Conservation (phyloP, 139 green algal species). For the Asterochloris sp. region DNA sequence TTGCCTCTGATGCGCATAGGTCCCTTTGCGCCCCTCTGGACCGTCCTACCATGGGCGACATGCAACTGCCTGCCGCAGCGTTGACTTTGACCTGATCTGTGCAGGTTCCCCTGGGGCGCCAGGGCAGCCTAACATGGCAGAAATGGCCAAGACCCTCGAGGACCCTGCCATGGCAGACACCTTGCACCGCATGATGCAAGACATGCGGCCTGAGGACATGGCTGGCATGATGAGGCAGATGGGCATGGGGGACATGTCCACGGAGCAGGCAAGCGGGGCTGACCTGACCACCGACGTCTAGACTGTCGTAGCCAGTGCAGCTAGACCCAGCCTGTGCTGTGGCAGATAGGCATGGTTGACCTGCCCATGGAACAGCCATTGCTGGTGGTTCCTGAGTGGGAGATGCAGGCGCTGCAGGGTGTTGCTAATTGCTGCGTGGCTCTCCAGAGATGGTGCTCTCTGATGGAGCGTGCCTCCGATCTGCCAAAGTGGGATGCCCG, state of each 20-base stretch:
- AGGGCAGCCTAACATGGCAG: background rate
- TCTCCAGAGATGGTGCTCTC: background rate
- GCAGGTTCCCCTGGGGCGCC: background rate
- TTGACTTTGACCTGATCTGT: background rate
- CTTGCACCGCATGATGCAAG: background rate
- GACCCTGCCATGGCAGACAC: constrained; percentile 10
- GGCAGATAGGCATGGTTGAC: background rate
- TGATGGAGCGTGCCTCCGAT: too few relatives aligned
- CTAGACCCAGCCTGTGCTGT: too few relatives aligned
- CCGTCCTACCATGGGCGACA: background rate
- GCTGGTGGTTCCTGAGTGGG: background rate
- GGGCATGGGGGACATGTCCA: background rate
- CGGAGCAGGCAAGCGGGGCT: background rate
- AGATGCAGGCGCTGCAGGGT: background rate
- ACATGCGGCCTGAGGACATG: constrained; percentile 11
- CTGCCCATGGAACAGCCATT: background rate
- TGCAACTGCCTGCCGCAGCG: background rate
- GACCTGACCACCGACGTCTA: too few relatives aligned
- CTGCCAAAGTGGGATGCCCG: background rate
- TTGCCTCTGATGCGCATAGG: background rate
- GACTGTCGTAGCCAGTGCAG: background rate
- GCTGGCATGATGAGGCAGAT: constrained; percentile 2
- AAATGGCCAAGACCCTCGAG: constrained; percentile 1
- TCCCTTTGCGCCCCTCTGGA: background rate
- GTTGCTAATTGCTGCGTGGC: background rate